phyloP scores from a whole-genome alignment of 1,139 yeast species.

The Kodamaea arcana region DNA sequence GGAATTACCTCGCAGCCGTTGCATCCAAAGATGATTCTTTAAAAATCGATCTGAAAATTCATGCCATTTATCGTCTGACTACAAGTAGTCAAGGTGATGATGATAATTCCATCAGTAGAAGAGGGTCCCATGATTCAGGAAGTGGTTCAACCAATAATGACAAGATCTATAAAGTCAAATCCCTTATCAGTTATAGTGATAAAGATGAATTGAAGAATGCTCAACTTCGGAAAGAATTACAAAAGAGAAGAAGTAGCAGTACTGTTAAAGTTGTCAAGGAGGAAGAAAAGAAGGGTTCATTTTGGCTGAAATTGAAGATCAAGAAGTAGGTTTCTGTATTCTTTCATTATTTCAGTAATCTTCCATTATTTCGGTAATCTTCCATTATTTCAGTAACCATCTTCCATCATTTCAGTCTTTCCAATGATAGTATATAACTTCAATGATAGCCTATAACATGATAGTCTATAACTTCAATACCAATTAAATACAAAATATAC shows the following conservation, averaged over 20 bases:
- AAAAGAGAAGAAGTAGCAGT: conserved; percentile 12
- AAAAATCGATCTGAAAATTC: conserved; percentile 25
- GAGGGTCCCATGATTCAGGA: conserved; percentile 8
- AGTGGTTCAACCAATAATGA: conserved; percentile 6
- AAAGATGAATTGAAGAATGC: conserved; percentile 23
- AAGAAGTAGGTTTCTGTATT: no score
- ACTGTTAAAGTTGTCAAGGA: conserved; percentile 10
- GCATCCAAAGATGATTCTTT: conserved; percentile 20
- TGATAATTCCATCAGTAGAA: conserved; percentile 7
- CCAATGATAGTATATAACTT: no score
- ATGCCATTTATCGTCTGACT: conserved; percentile 30
- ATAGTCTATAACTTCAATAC: no score
- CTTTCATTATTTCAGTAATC: no score
- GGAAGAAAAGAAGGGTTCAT: conserved; percentile 20
- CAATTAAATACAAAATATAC: no score
- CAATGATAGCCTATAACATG: no score
- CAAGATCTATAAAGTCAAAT: conserved; percentile 39
- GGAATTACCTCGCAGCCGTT: conserved; percentile 19
- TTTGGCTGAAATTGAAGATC: conserved; percentile 31
- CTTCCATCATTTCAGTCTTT: no score
- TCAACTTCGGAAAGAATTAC: conserved; percentile 16
- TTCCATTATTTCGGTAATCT: no score
- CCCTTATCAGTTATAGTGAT: conserved; percentile 29
- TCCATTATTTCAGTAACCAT: no score
- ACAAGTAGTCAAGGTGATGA: conserved; percentile 8